Percentiles rank a stretch among this genome's conserved stretches.
Evolutionary conservation across 352 stramenopile species (phyloP).

Genomic region (Phytopythium aichiense): DNA sequence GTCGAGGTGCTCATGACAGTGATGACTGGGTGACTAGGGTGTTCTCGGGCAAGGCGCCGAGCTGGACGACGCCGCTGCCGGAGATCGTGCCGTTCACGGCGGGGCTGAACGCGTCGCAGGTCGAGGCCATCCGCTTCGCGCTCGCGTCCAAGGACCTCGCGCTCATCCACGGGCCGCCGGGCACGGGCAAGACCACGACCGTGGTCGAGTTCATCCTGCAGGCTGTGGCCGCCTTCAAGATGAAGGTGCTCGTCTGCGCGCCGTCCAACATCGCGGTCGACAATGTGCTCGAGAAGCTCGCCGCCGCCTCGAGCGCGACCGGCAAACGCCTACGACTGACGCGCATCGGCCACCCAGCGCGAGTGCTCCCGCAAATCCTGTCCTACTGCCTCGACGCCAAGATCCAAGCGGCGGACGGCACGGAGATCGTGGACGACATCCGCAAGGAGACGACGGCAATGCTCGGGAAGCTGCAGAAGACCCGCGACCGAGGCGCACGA

Average conservation of each 20-base stretch:
- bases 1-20: too few species aligned
- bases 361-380: constrained; percentile 89
- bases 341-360: constrained; percentile 93
- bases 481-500: constrained; percentile 39
- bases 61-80: constrained; percentile 45
- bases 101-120: constrained; percentile 72
- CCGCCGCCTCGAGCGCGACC: constrained; percentile 22
- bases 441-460: constrained; percentile 85
- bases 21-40: constrained; percentile 22
- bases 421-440: constrained; percentile 95
- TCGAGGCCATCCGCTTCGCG: constrained; percentile 70
- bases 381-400: constrained; percentile 93
- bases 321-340: constrained; percentile 37
- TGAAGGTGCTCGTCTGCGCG: constrained; percentile 95
- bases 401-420: constrained; percentile 90
- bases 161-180: constrained; percentile 91
- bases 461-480: constrained; percentile 55
- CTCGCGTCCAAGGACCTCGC: constrained; percentile 85
- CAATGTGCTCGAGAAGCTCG: constrained; percentile 95
- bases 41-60: constrained; percentile 43
- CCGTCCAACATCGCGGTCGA: constrained; percentile 99
- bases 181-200: constrained; percentile 96
- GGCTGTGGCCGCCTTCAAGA: constrained; percentile 75
- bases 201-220: constrained; percentile 96
- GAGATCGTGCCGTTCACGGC: constrained; percentile 44